Base-by-base conservation (phyloP, 768 basidiomycete genomes). In the Mycena latifolia region DNA sequence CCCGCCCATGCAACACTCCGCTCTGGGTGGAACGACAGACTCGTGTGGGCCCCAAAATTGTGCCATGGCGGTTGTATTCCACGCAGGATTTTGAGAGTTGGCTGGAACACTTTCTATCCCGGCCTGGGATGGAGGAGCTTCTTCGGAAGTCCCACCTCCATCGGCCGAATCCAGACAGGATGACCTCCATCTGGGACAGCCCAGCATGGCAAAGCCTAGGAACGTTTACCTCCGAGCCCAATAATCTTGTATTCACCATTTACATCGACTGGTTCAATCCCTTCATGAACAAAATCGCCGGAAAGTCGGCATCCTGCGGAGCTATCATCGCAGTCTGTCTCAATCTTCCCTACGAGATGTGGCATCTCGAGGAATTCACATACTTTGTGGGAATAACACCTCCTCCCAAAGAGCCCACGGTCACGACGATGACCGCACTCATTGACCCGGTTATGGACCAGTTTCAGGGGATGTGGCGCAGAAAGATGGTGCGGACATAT, bases 201-300 rank as follows among this genome's bases (percentile, higher is more conserved):
- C 65, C 65, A n/a, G n/a, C n/a, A n/a, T n/a, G n/a, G n/a, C n/a
- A n/a, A n/a, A n/a, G n/a, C n/a, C n/a, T n/a, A n/a, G n/a, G n/a
- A n/a, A n/a, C n/a, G n/a, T n/a, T n/a, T n/a, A n/a, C n/a, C n/a
- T n/a, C n/a, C n/a, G n/a, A 25, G 25, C 53, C 53, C 53, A 62
- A 56, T 17, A 66, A 66, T 69, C 65, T 52, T 20, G 58, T 57
- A 0, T 64, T 64, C 55, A 51, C 24, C 20, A 45, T 1, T 4
- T 57, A 57, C 24, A 57, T 64, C 12, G 67, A 72, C 54, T 73
- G 72, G 71, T 73, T 73, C 47, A 73, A 73, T 47, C 72, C 71
- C 0, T 70, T 56, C 35, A 15, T 63, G 17, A 73, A 69, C 41
- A 69, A 71, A 35, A 66, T 67, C 22, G 66, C 68, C n/a, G 66